Percentiles rank a stretch among this genome's conserved stretches.
Conservation (phyloP, 129 eudicot species). For the Saussurea involucrata region DNA sequence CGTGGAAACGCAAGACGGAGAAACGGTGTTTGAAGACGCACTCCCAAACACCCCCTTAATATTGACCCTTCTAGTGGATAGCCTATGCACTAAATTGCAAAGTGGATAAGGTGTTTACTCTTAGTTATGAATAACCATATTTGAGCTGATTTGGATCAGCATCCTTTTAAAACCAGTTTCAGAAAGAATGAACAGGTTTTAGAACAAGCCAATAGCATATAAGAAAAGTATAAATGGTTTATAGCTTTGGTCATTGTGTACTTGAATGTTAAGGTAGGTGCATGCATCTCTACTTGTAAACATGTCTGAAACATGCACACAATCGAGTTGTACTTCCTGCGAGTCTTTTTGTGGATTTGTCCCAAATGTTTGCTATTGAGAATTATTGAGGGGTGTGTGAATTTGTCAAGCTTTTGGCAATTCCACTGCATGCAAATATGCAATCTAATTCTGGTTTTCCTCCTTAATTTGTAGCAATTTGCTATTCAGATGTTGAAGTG, state of each 20-base stretch:
- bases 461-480: constrained; percentile 37
- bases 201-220: background rate
- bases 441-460: constrained; percentile 14
- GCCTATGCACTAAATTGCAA: background rate
- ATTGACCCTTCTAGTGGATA: background rate
- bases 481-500: constrained; percentile 47
- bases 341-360: background rate
- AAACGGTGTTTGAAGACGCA: too few relatives aligned
- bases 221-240: background rate
- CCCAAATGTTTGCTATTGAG: background rate
- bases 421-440: background rate
- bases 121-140: background rate
- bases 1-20: too few relatives aligned
- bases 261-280: background rate
- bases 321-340: background rate
- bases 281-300: constrained; percentile 1
- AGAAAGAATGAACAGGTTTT: background rate
- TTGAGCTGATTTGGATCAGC: background rate
- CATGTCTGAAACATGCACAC: background rate
- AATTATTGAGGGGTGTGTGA: background rate
- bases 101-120: background rate
- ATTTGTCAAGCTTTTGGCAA: constrained; percentile 1
- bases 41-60: too few relatives aligned
- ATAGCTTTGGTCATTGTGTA: background rate
- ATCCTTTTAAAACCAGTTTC: background rate